Conservation (phyloP, 495 filamentous ascomycete genomes). For the Darksidea phi region DNA sequence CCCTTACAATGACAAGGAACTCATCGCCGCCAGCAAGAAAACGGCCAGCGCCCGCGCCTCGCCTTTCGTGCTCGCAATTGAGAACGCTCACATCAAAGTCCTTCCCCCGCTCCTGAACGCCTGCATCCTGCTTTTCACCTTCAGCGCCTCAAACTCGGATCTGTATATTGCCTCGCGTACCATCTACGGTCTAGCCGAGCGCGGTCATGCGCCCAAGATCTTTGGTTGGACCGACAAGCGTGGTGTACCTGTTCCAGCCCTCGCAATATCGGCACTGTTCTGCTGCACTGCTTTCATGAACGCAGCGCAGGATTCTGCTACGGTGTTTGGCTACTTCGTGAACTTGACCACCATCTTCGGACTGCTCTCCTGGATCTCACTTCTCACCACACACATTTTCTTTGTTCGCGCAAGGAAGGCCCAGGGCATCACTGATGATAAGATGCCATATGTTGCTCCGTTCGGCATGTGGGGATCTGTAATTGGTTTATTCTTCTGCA, state of each 20-base stretch:
- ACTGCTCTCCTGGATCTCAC: constrained; percentile 74
- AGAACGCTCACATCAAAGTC: constrained; percentile 52
- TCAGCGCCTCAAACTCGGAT: constrained; percentile 76
- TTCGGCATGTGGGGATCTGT: constrained; percentile 68
- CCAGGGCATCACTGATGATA: constrained; percentile 63
- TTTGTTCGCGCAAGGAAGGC: constrained; percentile 73
- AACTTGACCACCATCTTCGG: constrained; percentile 57
- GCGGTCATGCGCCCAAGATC: constrained; percentile 71
- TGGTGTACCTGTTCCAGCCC: constrained; percentile 72
- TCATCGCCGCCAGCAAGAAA: constrained; percentile 54
- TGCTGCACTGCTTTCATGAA: constrained; percentile 76
- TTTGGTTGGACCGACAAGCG: constrained; percentile 68
- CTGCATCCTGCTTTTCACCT: constrained; percentile 74
- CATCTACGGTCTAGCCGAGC: constrained; percentile 72
- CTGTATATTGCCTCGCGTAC: constrained; percentile 83
- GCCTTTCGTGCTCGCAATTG: constrained; percentile 63
- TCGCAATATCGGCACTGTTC: constrained; percentile 61
- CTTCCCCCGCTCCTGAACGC: constrained; percentile 61
- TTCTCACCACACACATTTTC: constrained; percentile 77
- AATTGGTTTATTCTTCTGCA: constrained; percentile 64
- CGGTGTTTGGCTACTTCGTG: constrained; percentile 81
- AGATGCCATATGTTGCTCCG: constrained; percentile 71
- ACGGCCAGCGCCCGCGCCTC: constrained; percentile 51
- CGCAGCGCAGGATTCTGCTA: constrained; percentile 62
- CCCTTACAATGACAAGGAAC: constrained; percentile 53